Percentiles rank a stretch among this genome's conserved stretches.
Evolutionary conservation across 495 filamentous ascomycete species (phyloP).

Genomic region (Geopyxis carbonaria): DNA sequence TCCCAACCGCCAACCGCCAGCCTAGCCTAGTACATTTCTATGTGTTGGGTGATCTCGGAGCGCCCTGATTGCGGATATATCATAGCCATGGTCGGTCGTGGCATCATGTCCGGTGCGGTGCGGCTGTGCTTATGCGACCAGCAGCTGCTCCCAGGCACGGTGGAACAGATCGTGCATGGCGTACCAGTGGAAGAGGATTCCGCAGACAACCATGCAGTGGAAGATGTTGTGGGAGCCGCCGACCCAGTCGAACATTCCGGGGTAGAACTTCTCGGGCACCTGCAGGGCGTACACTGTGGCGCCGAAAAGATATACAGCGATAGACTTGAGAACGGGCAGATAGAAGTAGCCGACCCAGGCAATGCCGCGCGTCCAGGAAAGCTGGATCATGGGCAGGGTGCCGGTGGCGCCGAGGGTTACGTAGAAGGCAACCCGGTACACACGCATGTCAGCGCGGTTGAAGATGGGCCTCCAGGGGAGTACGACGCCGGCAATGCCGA

Average conservation of each 20-base stretch:
- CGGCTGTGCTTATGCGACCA: too few relatives aligned
- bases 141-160: constrained; percentile 24
- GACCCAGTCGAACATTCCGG: constrained; percentile 83
- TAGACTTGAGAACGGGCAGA: constrained; percentile 62
- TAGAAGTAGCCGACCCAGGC: constrained; percentile 71
- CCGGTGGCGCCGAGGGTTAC: constrained; percentile 77
- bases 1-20: too few relatives aligned
- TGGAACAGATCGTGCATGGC: constrained; percentile 94
- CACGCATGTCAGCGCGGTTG: constrained; percentile 81
- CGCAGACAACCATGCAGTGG: constrained; percentile 87
- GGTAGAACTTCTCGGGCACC: constrained; percentile 81
- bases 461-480: constrained; percentile 94
- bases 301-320: constrained; percentile 61
- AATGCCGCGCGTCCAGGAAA: constrained; percentile 57
- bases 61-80: too few relatives aligned
- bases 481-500: constrained; percentile 78
- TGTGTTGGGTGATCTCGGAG: too few relatives aligned
- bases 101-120: too few relatives aligned
- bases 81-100: too few relatives aligned
- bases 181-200: constrained; percentile 90
- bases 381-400: constrained; percentile 72
- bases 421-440: constrained; percentile 85
- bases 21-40: too few relatives aligned
- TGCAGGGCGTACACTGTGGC: constrained; percentile 85
- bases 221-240: constrained; percentile 94